Evolutionary conservation across 176 grass and related monocot species (phyloP).

Genomic region (Melocanna baccifera): DNA sequence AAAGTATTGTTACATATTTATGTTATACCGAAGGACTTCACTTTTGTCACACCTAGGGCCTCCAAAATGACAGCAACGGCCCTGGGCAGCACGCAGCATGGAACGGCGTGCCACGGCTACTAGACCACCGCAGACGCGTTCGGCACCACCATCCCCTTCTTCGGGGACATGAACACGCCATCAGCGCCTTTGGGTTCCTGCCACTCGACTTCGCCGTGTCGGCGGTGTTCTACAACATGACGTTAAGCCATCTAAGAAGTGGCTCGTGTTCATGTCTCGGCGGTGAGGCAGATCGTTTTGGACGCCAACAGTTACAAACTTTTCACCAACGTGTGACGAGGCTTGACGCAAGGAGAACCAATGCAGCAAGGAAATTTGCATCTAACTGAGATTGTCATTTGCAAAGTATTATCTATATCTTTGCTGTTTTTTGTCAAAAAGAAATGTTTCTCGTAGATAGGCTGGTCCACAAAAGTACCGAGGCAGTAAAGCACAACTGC

Average conservation of each 20-base stretch:
- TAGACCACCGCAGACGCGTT: slow-evolving; percentile 45
- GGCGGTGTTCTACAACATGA: slow-evolving; percentile 74
- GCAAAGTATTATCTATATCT: background rate
- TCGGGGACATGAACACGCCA: slow-evolving; percentile 83
- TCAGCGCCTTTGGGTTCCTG: slow-evolving; percentile 86
- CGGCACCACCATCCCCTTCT: slow-evolving; percentile 82
- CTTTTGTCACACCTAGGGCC: too few species aligned
- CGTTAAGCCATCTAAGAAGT: slow-evolving; percentile 77
- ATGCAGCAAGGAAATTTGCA: background rate
- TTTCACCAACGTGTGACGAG: slow-evolving; percentile 78
- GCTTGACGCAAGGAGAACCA: background rate
- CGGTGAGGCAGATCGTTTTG: slow-evolving; percentile 70
- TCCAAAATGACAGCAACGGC: too few species aligned
- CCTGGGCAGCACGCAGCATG: slow-evolving; percentile 47
- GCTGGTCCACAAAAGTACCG: background rate
- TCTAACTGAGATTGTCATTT: background rate
- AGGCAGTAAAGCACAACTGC: background rate
- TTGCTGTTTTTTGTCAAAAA: background rate
- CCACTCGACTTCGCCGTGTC: slow-evolving; percentile 90
- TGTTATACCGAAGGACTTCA: too few species aligned
- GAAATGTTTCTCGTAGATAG: background rate
- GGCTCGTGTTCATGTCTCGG: slow-evolving; percentile 69
- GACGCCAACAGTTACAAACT: slow-evolving; percentile 82
- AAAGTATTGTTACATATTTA: too few species aligned
- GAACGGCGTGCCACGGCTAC: slow-evolving; percentile 61